phyloP scores from a whole-genome alignment of 352 stramenopile genomes.

The Phytopythium mirpurense region DNA sequence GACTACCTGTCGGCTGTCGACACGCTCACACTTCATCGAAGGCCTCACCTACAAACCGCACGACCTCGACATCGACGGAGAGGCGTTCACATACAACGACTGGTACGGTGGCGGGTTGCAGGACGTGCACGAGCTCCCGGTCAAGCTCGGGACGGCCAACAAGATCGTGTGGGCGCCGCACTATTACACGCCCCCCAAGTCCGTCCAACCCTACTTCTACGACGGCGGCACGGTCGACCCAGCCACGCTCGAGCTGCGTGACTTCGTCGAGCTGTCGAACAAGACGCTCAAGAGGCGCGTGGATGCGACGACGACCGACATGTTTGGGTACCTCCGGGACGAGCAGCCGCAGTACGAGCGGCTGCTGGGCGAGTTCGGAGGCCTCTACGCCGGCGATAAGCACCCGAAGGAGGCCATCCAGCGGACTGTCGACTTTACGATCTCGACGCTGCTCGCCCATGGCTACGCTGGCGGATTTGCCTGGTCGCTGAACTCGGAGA shows the following conservation, averaged over 20 bases:
- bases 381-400: slow-evolving; percentile 46
- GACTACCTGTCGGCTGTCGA: slow-evolving; percentile 40
- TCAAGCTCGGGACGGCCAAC: slow-evolving; percentile 9
- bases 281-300: slow-evolving; percentile 13
- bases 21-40: slow-evolving; percentile 36
- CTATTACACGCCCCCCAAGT: slow-evolving; percentile 32
- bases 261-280: slow-evolving; percentile 28
- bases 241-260: slow-evolving; percentile 5
- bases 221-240: slow-evolving; percentile 13
- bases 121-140: slow-evolving; percentile 11
- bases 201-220: slow-evolving; percentile 26
- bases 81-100: slow-evolving; percentile 24
- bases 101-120: slow-evolving; percentile 37
- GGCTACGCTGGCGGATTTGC: slow-evolving; percentile 59
- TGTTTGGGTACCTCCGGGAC: slow-evolving; percentile 42
- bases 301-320: slow-evolving; percentile 26
- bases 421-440: slow-evolving; percentile 51
- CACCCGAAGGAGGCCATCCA: slow-evolving; percentile 57
- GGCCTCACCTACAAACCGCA: slow-evolving; percentile 24
- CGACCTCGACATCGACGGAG: slow-evolving; percentile 20
- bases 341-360: slow-evolving; percentile 38
- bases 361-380: slow-evolving; percentile 64
- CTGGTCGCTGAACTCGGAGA: slow-evolving; percentile 73
- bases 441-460: slow-evolving; percentile 44
- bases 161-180: slow-evolving; percentile 34